Percentiles rank a stretch among this genome's conserved stretches.
These are phyloP conservation scores for Gilbertella persicaria DNA, from an alignment of 371 early-diverging fungal species.

Conservation along the genomic window DNA sequence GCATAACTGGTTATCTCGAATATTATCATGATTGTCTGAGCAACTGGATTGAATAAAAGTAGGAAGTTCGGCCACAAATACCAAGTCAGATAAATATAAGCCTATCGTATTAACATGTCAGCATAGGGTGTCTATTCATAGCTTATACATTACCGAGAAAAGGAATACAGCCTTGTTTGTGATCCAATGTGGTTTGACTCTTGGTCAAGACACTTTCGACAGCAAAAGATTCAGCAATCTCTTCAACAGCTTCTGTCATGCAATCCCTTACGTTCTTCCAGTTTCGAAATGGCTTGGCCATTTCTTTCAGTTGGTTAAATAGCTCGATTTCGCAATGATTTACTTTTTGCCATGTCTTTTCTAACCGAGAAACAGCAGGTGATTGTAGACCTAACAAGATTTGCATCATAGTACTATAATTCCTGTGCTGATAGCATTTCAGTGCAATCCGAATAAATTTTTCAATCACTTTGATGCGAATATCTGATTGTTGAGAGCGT, in stretches of 20 bases:
- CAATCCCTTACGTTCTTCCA: constrained; percentile 60
- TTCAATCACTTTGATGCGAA: constrained; percentile 41
- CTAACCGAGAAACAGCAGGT: constrained; percentile 50
- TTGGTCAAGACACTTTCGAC: constrained; percentile 43
- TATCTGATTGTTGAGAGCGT: constrained; percentile 29
- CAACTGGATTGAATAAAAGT: constrained; percentile 44
- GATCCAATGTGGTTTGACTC: constrained; percentile 14
- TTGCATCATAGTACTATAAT: constrained; percentile 62
- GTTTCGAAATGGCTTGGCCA: constrained; percentile 59
- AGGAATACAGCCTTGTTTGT: constrained; percentile 52
- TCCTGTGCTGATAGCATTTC: constrained; percentile 63
- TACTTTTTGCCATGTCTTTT: constrained; percentile 57
- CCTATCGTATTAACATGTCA: constrained; percentile 24
- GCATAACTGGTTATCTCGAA: constrained; percentile 26
- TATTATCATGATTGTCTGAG: constrained; percentile 16
- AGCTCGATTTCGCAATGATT: constrained; percentile 48
- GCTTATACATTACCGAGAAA: constrained; percentile 48
- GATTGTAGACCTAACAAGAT: constrained; percentile 60
- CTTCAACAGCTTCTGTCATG: constrained; percentile 52
- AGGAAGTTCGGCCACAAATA: constrained; percentile 65
- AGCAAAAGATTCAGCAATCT: constrained; percentile 44
- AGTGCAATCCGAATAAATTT: constrained; percentile 53
- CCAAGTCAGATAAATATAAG: constrained; percentile 67
- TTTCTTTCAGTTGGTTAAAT: constrained; percentile 53
- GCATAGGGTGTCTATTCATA: neutral